Percentiles rank a stretch among this genome's conserved stretches.
These are phyloP conservation scores for Jatropha curcas DNA, from an alignment of 345 rosid species.

Conservation along the genomic window DNA sequence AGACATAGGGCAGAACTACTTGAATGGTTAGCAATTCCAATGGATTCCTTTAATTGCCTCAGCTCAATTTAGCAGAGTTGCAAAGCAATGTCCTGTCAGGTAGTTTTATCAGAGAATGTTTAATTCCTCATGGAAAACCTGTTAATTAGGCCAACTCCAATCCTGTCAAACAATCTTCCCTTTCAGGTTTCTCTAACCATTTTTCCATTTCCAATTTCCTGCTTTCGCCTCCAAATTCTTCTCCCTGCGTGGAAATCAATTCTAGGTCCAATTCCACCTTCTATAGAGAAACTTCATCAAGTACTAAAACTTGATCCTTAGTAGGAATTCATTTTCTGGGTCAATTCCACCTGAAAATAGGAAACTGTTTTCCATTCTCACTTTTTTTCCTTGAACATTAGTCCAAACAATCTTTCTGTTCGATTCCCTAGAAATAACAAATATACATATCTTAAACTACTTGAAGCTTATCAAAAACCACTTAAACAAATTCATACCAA, in stretches of 20 bases:
- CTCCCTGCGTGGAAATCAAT: slow-evolving; percentile 54
- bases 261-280: slow-evolving; percentile 42
- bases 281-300: slow-evolving; percentile 28
- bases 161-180: slow-evolving; percentile 69
- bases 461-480: slow-evolving; percentile 62
- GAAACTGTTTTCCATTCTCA: slow-evolving; percentile 47
- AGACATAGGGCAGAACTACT: slow-evolving; percentile 80
- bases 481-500: slow-evolving; percentile 46
- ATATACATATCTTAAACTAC: slow-evolving; percentile 53
- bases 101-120: slow-evolving; percentile 20
- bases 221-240: slow-evolving; percentile 48
- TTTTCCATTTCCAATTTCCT: slow-evolving; percentile 61
- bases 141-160: slow-evolving; percentile 50
- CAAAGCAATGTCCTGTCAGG: slow-evolving; percentile 74
- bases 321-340: slow-evolving; percentile 41
- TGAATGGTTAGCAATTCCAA: slow-evolving; percentile 69
- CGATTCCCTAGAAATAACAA: slow-evolving; percentile 44
- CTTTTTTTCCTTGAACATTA: slow-evolving; percentile 55
- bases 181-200: slow-evolving; percentile 73
- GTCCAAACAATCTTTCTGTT: slow-evolving; percentile 49
- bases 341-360: slow-evolving; percentile 48
- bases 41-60: slow-evolving; percentile 66
- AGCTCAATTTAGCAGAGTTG: slow-evolving; percentile 66
- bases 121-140: slow-evolving; percentile 36
- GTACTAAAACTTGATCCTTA: slow-evolving; percentile 26